Evolutionary conservation across 2,329 filamentous ascomycete genomes (phyloP), one percentile per base, ranked within the genome.

Genomic region (Paecilomyces fulvus): DNA sequence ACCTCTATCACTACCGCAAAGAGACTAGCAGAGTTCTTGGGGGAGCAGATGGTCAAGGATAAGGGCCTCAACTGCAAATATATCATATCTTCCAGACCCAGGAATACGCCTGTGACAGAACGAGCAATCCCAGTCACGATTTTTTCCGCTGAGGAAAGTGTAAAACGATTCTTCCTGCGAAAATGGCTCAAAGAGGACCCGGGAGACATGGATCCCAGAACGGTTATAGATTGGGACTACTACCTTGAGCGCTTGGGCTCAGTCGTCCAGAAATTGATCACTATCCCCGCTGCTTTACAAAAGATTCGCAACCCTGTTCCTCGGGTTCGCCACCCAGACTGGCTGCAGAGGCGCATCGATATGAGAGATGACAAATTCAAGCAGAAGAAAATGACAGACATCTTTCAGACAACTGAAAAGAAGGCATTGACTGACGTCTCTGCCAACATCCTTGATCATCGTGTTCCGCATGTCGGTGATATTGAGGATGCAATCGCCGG

Each of bases 41-140:
- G 94, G 33, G 92, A 96, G 70, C 91, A 96, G 69, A 99, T 99
- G 95, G 86, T 96, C 66, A 99, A 99, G 69, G 95, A 99, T 75
- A 99, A 97, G 73, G 94, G 94, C 3, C 74, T 99, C 64, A 99
- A 99, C 77, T 99, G 94, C 85, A 97, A 97, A 75, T 99, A 97
- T 73, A 96, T 99, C 70, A 96, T 99, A 67, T 96, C 92, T 53
- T 83, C 90, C 12, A 84, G 83, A 60, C 94, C 94, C 3, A 89
- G 86, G 67, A 89, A 89, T 67, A 90, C 92, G 0, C 92, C 94
- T 1, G 92, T 99, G 59, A 99, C 94, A 0, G 95, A 99, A 63
- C 83, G 94, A 65, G 94, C 94, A 21, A 83, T 99, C 58, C 94
- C 94, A 0, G 91, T 99, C 4, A 91, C 94, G 20, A 99, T 99